Base-by-base conservation (phyloP, 257 asterid species). In the Mentha longifolia region DNA sequence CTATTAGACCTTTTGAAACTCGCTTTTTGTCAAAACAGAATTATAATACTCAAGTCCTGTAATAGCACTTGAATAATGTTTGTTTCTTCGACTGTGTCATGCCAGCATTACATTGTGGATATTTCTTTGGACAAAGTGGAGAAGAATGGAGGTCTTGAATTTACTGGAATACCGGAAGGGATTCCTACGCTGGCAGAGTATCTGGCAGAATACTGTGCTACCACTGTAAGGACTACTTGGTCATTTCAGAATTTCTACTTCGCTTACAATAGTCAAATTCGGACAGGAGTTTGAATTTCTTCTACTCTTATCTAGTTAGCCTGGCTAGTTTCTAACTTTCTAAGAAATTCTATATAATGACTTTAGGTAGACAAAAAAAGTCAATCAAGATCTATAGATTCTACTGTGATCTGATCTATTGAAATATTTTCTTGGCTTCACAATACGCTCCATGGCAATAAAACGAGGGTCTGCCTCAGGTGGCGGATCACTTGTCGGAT, bases 121-220 rank as follows among this genome's bases (percentile, higher is more conserved):
- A 79, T 85, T 78, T 79, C 92, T 64, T 20, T 65, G 73, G 86
- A 88, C 61, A 47, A 67, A 58, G 71, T 77, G 42, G 83, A 83
- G 80, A 79, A 82, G 74, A 83, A 80, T 78, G 85, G 46, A 30
- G 96, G 96, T 50, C 84, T 77, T 76, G 96, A 89, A 51, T 80
- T 79, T 39, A 63, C 81, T 73, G 83, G 79, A 68, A 72, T 88
- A 76, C 98, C 98, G 7, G 95, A 88, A 62, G 99, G 98, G 56
- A 57, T 89, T 72, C 98, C 99, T 81, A 74, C 96, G 47, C 76
- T 91, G 73, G 76, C 83, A 19, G 91, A 91, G 67, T 88, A 88
- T 87, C 91, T 94, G n/a, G 80, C 82, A 15, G 81, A 82, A 77
- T 94, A 94, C 74, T 94, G 99, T 79, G 84, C 89, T 74, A 82